A percentile compares a stretch with the other conserved stretches of the same genome.
These are phyloP conservation scores for Cytidiella melzeri DNA, from an alignment of 768 basidiomycete species.

Conservation along the genomic window DNA sequence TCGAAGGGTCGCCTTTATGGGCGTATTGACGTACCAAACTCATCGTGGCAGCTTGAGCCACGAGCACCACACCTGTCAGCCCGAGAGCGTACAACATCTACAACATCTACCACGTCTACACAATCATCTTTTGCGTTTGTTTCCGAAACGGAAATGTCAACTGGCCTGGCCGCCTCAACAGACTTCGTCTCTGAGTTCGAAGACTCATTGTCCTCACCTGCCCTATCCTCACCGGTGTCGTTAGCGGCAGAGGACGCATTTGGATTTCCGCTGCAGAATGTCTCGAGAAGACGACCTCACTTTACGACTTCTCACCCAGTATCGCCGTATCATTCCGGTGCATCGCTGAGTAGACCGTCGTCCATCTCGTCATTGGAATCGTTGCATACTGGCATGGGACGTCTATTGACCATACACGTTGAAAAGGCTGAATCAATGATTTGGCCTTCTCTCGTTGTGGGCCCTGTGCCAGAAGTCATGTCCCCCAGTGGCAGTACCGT, in stretches of 20 bases:
- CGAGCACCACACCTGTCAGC: conserved; percentile 44
- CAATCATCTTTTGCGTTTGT: conserved; percentile 78
- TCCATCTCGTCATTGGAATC: conserved; percentile 78
- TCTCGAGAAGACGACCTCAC: conserved; percentile 9
- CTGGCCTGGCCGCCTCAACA: conserved; percentile 77
- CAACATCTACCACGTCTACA: conserved; percentile 68
- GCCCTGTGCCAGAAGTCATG: conserved; percentile 60
- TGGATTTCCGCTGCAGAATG: conserved; percentile 13
- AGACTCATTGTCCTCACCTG: conserved; percentile 52
- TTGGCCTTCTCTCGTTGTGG: conserved; percentile 77
- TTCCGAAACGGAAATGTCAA: conserved; percentile 81
- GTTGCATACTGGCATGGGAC: conserved; percentile 49
- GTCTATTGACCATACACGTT: conserved; percentile 70
- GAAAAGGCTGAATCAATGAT: conserved; percentile 77
- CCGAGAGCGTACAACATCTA: conserved; percentile 71
- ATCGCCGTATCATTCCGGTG: conserved; percentile 46
- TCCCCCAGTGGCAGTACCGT: conserved; percentile 47
- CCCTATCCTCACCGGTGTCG: conserved; percentile 54
- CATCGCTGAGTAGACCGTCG: conserved; percentile 53
- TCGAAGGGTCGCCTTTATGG: conserved; percentile 69
- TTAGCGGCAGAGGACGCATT: conserved; percentile 43
- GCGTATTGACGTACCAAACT: conserved; percentile 55
- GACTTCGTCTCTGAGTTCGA: conserved; percentile 68
- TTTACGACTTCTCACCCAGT: conserved; percentile 21
- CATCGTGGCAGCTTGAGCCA: conserved; percentile 80